phyloP scores from a whole-genome alignment of 2,329 filamentous ascomycete genomes.

The Cytospora piceicola region DNA sequence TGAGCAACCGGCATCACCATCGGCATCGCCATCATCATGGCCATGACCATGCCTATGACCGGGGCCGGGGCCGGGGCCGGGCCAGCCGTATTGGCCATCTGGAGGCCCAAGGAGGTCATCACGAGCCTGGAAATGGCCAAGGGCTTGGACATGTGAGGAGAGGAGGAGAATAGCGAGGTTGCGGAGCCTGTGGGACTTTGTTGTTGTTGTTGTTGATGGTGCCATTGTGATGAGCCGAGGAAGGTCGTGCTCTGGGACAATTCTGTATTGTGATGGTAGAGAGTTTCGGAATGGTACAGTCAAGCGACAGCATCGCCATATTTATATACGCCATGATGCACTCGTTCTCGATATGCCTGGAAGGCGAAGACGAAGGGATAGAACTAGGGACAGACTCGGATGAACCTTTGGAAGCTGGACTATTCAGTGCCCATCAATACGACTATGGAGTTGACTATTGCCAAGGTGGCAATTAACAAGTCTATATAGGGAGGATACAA shows the following conservation, averaged over 20 bases:
- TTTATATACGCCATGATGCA: conserved; percentile 14
- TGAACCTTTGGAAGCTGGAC: neutral
- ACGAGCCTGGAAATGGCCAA: conserved; percentile 7
- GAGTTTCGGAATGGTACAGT: neutral
- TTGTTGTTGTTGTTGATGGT: neutral
- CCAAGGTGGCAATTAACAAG: neutral
- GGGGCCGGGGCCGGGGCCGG: neutral
- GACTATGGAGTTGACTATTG: neutral
- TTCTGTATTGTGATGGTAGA: neutral
- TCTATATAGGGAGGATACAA: neutral
- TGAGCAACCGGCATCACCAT: neutral
- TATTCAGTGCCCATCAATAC: neutral
- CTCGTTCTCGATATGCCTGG: neutral
- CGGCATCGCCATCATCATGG: no score
- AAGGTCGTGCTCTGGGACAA: neutral
- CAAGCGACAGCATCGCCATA: neutral
- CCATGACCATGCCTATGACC: no score
- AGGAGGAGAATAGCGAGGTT: conserved; percentile 3
- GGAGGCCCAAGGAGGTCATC: neutral
- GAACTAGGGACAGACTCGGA: neutral
- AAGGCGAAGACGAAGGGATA: neutral
- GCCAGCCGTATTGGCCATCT: neutral
- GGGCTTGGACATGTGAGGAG: conserved; percentile 8
- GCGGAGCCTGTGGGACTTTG: neutral
- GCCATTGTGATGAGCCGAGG: neutral